Evolutionary conservation across 129 eudicot species (phyloP), one percentile per base, ranked within the genome.

Genomic region (Flaveria linearis): DNA sequence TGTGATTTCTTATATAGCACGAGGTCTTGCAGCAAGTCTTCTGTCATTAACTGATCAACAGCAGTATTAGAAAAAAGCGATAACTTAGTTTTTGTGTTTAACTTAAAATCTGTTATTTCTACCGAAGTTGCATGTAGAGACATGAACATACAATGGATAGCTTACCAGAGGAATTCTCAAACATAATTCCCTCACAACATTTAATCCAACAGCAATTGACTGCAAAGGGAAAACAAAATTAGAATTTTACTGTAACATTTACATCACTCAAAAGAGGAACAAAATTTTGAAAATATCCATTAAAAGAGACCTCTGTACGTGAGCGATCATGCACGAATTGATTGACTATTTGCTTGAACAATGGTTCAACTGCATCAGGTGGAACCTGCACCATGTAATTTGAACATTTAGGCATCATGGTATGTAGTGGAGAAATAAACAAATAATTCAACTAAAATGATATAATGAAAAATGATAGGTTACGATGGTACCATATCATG

Each of bases 191-290:
- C 98, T 87, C 64, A 93, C 96, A 20, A 88, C 98, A 84, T 94
- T 94, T 62, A 94, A 88, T 69, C 98, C 98, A 76, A 94, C 97
- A 86, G 98, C 76, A 55, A 94, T 94, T 11, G 98, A 93, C 98
- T 94, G 92, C 50, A 33, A 79, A 65, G 23, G 6, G n/a, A n/a
- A 79, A 63, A 39, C 26, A 18, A 50, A 16, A 73, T 20, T 22
- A 7, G 57, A 20, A 71, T 62, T 33, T 36, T 14, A 6, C 18
- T 15, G n/a, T 1, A 43, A 67, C 39, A 55, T 43, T 66, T 12
- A 17, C 13, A 64, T 79, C 68, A 72, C 15, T 7, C 41, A 73
- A 12, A 65, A 73, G 49, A 14, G n/a, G 14, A 5, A 72, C 13
- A 63, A 22, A 2, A 45, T 1, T 45, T 41, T 42, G 17, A 16